Percentiles rank a stretch among this genome's conserved stretches.
Conservation (phyloP, 768 basidiomycete species). For the Kwoniella dendrophila region DNA sequence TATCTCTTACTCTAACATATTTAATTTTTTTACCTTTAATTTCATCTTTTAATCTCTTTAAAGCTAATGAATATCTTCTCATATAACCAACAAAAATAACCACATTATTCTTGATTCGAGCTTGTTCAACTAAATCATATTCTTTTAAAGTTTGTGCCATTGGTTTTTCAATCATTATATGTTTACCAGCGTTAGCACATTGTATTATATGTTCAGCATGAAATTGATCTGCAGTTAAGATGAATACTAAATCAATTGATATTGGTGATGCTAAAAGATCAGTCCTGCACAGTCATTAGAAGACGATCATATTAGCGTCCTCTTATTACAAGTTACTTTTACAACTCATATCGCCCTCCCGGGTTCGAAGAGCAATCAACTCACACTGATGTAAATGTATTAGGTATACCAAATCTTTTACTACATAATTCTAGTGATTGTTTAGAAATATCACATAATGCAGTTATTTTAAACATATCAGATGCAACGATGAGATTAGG, state of each 20-base stretch:
- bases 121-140: constrained; percentile 37
- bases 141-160: constrained; percentile 45
- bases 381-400: constrained; percentile 30
- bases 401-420: constrained; percentile 23
- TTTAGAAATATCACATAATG: constrained; percentile 33
- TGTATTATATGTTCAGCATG: constrained; percentile 38
- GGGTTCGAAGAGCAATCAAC: background rate
- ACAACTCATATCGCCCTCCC: background rate
- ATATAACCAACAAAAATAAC: constrained; percentile 51
- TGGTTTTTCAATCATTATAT: constrained; percentile 53
- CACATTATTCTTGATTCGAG: constrained; percentile 31
- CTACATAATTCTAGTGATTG: constrained; percentile 30
- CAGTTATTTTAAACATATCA: constrained; percentile 29
- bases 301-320: background rate
- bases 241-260: constrained; percentile 40
- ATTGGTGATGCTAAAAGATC: constrained; percentile 29
- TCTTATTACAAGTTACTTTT: background rate
- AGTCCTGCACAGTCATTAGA: constrained; percentile 12
- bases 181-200: constrained; percentile 36
- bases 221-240: constrained; percentile 32
- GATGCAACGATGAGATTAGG: constrained; percentile 31
- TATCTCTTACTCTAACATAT: constrained; percentile 43
- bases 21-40: constrained; percentile 38
- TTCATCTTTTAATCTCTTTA: constrained; percentile 39
- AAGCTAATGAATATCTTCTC: constrained; percentile 49